Conservation (phyloP, 768 basidiomycete genomes). For the Boletus rubescentipes region DNA sequence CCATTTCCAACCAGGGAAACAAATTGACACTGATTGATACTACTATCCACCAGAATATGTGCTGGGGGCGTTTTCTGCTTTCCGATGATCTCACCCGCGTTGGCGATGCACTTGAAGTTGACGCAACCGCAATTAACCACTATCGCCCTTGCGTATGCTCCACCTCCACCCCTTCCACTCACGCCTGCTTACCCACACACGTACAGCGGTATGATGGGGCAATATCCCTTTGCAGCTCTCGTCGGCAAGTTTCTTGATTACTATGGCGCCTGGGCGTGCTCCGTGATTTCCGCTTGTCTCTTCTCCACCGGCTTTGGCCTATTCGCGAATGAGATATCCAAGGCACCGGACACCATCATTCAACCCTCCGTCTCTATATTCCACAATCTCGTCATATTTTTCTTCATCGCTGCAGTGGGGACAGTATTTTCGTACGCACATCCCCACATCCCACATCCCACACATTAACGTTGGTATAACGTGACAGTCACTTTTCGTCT, state of each 20-base stretch:
- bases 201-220: slow-evolving; percentile 72
- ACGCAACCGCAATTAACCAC: slow-evolving; percentile 78
- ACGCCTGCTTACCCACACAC: neutral
- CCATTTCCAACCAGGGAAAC: neutral
- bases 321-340: slow-evolving; percentile 59
- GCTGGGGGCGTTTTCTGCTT: slow-evolving; percentile 83
- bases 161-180: slow-evolving; percentile 31
- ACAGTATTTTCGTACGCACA: slow-evolving; percentile 68
- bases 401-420: slow-evolving; percentile 63
- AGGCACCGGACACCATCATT: slow-evolving; percentile 38
- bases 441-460: neutral
- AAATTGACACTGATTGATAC: neutral
- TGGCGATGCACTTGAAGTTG: slow-evolving; percentile 61
- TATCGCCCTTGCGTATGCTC: slow-evolving; percentile 68
- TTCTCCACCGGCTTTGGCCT: slow-evolving; percentile 62
- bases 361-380: slow-evolving; percentile 46
- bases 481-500: slow-evolving; percentile 61
- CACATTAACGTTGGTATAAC: neutral
- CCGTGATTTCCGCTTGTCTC: slow-evolving; percentile 56
- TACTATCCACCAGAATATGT: slow-evolving; percentile 46
- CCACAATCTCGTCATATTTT: slow-evolving; percentile 52
- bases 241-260: slow-evolving; percentile 68
- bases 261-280: slow-evolving; percentile 67
- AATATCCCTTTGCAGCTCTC: slow-evolving; percentile 73
- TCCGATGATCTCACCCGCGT: slow-evolving; percentile 65